phyloP scores from a whole-genome alignment of 1,284 basidiomycete species.

The Cystobasidium sp. region DNA sequence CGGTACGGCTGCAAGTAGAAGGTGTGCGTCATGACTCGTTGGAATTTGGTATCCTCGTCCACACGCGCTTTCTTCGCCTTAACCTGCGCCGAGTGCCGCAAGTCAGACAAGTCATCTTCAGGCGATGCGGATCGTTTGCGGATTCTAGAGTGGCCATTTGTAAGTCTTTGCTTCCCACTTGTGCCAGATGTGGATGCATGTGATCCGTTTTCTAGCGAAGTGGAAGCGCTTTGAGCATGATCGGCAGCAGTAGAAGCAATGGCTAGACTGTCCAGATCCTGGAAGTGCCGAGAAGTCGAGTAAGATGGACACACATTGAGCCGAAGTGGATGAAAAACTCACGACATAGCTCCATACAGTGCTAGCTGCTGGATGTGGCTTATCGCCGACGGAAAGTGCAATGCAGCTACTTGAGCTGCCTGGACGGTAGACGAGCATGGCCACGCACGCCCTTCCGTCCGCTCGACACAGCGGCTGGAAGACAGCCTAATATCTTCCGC shows the following conservation, averaged over 20 bases:
- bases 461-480: neutral
- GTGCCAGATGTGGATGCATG: constrained; percentile 8
- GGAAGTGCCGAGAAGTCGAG: neutral
- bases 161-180: neutral
- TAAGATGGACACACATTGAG: neutral
- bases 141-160: neutral
- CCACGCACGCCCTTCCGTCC: neutral
- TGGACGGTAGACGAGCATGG: constrained; percentile 11
- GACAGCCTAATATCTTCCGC: neutral
- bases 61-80: constrained; percentile 17
- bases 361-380: neutral
- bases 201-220: neutral
- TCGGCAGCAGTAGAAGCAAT: neutral
- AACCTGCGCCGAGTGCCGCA: neutral
- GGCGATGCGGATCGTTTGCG: constrained; percentile 5
- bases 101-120: neutral
- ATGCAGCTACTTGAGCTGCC: constrained; percentile 7
- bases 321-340: neutral
- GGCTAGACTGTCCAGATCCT: constrained; percentile 8
- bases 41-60: neutral
- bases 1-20: constrained; percentile 2
- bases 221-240: neutral
- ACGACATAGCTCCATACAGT: constrained; percentile 5
- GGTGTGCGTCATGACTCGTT: constrained; percentile 17
- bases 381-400: neutral